These are phyloP conservation scores for Pyrenula massariospora DNA, from an alignment of 495 filamentous ascomycete genomes.

Conservation along the genomic window DNA sequence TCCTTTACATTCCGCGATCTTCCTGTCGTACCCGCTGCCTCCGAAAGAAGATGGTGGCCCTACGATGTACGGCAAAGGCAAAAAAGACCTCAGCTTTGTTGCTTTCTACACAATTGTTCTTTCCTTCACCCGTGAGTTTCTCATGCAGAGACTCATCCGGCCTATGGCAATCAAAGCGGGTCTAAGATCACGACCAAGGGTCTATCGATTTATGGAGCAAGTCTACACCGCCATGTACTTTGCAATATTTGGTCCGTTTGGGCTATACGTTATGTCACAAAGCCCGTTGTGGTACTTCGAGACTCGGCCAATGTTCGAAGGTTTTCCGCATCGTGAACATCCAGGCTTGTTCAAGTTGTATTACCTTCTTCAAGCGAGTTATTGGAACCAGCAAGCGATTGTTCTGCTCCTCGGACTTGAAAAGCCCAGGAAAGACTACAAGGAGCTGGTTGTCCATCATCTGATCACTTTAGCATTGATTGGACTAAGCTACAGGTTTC, in stretches of 20 bases:
- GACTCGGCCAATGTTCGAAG: slow-evolving; percentile 80
- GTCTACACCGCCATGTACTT: slow-evolving; percentile 97
- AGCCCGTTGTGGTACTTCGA: slow-evolving; percentile 98
- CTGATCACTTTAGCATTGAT: slow-evolving; percentile 88
- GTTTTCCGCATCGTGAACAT: slow-evolving; percentile 79
- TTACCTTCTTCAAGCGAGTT: slow-evolving; percentile 88
- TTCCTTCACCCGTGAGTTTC: slow-evolving; percentile 88
- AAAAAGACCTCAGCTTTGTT: slow-evolving; percentile 74
- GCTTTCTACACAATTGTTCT: slow-evolving; percentile 82
- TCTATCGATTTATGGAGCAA: slow-evolving; percentile 93
- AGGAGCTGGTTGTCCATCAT: slow-evolving; percentile 88
- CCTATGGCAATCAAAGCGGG: slow-evolving; percentile 62
- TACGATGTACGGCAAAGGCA: slow-evolving; percentile 82
- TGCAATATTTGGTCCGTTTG: slow-evolving; percentile 68
- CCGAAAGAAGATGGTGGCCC: slow-evolving; percentile 37
- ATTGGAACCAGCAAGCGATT: slow-evolving; percentile 93
- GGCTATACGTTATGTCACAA: slow-evolving; percentile 83
- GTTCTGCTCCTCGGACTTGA: slow-evolving; percentile 83
- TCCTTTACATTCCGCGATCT: slow-evolving; percentile 75
- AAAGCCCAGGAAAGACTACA: slow-evolving; percentile 93
- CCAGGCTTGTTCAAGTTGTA: slow-evolving; percentile 89
- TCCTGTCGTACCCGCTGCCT: slow-evolving; percentile 80
- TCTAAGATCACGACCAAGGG: slow-evolving; percentile 65
- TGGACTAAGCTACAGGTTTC: slow-evolving; percentile 83
- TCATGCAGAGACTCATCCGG: slow-evolving; percentile 87